Evolutionary conservation across 2,329 filamentous ascomycete species (phyloP).

Genomic region (Aureobasidium subglaciale): DNA sequence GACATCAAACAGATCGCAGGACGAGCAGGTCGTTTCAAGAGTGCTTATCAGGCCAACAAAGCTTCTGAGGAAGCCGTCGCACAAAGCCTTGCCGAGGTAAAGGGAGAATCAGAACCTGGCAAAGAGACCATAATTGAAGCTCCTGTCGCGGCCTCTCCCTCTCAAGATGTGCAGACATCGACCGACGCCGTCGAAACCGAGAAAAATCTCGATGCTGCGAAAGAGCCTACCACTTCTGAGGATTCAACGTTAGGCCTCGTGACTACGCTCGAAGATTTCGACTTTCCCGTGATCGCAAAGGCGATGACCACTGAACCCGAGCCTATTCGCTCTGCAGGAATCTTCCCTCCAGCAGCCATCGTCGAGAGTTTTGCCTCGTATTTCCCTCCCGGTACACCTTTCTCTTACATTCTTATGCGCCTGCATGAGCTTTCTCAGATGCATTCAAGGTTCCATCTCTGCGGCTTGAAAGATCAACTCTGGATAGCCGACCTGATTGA

Average conservation of each 20-base stretch:
- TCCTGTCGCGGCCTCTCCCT: neutral
- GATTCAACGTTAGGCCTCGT: constrained; percentile 60
- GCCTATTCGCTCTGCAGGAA: constrained; percentile 62
- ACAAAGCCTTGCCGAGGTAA: constrained; percentile 22
- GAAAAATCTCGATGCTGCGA: neutral
- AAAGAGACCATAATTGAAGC: neutral
- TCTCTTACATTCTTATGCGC: constrained; percentile 73
- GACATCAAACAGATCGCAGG: constrained; percentile 95
- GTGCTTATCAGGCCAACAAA: constrained; percentile 52
- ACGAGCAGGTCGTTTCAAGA: constrained; percentile 78
- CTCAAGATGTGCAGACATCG: neutral
- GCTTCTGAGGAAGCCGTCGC: constrained; percentile 20
- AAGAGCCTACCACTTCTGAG: neutral
- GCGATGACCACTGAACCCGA: constrained; percentile 59
- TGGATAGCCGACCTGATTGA: constrained; percentile 69
- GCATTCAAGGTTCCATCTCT: constrained; percentile 63
- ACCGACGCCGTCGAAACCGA: neutral
- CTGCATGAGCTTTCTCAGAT: constrained; percentile 62
- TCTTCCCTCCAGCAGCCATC: constrained; percentile 64
- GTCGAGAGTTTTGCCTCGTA: constrained; percentile 72
- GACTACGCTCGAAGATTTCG: constrained; percentile 66
- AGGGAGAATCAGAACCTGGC: constrained; percentile 20
- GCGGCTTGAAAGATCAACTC: constrained; percentile 55
- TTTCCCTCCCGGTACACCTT: constrained; percentile 72
- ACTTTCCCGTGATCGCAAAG: constrained; percentile 55